phyloP scores from a whole-genome alignment of 495 filamentous ascomycete species.

The Lasiosphaeris hirsuta region DNA sequence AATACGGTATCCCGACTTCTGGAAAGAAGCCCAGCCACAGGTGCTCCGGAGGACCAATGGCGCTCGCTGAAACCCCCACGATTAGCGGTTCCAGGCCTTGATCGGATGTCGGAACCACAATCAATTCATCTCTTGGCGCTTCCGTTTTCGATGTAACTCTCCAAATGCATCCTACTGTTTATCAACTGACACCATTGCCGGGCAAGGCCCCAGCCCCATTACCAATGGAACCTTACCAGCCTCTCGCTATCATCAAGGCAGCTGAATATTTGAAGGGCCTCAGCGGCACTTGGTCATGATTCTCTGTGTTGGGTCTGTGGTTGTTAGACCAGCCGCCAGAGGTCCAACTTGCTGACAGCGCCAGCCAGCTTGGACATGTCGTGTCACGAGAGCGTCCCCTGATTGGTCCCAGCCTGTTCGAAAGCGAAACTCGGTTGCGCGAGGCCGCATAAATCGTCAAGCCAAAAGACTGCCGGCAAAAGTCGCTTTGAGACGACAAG shows the following conservation, averaged over 20 bases:
- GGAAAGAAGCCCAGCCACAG: background rate
- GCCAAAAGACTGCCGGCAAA: slow-evolving; percentile 17
- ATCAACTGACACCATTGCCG: background rate
- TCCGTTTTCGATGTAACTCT: background rate
- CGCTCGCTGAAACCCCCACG: slow-evolving; percentile 3
- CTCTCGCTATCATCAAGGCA: no score
- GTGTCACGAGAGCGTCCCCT: background rate
- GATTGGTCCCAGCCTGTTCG: slow-evolving; percentile 6
- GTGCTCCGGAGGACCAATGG: background rate
- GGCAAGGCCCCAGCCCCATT: background rate
- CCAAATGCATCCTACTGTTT: background rate
- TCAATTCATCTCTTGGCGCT: slow-evolving; percentile 11
- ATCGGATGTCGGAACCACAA: slow-evolving; percentile 6
- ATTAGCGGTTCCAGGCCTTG: background rate
- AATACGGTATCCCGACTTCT: background rate
- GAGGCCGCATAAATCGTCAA: slow-evolving; percentile 15
- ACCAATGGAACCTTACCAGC: background rate
- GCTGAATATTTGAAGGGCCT: no score
- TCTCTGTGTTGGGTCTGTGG: no score
- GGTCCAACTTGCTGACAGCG: background rate
- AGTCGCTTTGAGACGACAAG: slow-evolving; percentile 14
- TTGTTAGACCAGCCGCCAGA: no score
- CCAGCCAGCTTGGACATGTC: background rate
- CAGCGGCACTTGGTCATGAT: no score
- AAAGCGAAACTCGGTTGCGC: slow-evolving; percentile 15